Percentiles rank a stretch among this genome's conserved stretches.
Conservation (phyloP, 2,329 filamentous ascomycete species). For the Cadophora gregata region DNA sequence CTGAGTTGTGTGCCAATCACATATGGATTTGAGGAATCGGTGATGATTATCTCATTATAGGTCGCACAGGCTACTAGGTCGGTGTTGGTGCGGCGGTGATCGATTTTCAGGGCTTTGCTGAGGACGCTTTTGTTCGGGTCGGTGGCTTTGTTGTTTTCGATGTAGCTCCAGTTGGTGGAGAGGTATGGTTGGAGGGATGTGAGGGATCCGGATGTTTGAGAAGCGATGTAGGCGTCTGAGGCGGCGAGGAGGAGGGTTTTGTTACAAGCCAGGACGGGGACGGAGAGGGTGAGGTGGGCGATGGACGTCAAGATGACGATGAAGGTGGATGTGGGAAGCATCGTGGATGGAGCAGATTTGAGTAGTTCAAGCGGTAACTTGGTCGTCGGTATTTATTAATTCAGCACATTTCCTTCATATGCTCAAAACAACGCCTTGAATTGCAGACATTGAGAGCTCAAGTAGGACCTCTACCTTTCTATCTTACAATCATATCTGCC, state of each 20-base stretch:
- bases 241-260: slow-evolving; percentile 18
- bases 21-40: slow-evolving; percentile 23
- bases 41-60: slow-evolving; percentile 27
- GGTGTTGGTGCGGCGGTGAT: slow-evolving; percentile 24
- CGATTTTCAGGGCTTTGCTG: slow-evolving; percentile 28
- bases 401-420: not conserved
- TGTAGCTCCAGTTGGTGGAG: slow-evolving; percentile 22
- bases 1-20: slow-evolving; percentile 29
- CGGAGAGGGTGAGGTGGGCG: not conserved
- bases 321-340: not conserved
- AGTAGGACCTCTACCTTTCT: not conserved
- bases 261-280: slow-evolving; percentile 12
- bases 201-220: slow-evolving; percentile 24
- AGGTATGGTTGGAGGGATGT: slow-evolving; percentile 16
- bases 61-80: slow-evolving; percentile 25
- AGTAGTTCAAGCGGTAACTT: too few relatives aligned
- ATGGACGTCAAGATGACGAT: not conserved
- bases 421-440: not conserved
- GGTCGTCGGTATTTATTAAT: too few relatives aligned
- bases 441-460: not conserved
- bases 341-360: too few relatives aligned
- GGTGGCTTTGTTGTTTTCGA: slow-evolving; percentile 26
- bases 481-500: not conserved
- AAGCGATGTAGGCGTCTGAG: slow-evolving; percentile 26
- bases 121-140: slow-evolving; percentile 16